Base-by-base conservation (phyloP, 148 eudicot genomes). In the Amaranthus palmeri region DNA sequence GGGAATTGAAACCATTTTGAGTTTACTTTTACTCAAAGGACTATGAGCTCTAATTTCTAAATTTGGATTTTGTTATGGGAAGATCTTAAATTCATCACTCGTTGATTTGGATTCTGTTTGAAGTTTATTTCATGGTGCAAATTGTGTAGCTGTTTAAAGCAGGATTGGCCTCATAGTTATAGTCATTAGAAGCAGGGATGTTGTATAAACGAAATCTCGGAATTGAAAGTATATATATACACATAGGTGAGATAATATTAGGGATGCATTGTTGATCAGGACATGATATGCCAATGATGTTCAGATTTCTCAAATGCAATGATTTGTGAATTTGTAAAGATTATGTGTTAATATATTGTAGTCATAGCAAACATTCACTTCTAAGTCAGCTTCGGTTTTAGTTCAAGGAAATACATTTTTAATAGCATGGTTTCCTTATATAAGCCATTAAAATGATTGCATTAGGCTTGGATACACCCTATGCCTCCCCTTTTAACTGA, bases 401-500 rank as follows among this genome's bases (percentile, higher is more conserved):
- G 54, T 10, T 70, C 6, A 45, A 41, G 9, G 36, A 17, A 5
- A 12, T 14, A 14, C 10, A 8, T 5, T 6, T 25, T 36, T 41
- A 4, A 18, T 8, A 5, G 15, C 65, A 45, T 48, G 45, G 4
- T 65, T 13, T 67, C n/a, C 57, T n/a, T 4, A 11, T 41, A n/a
- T 49, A 10, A 42, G 17, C 50, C 9, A 10, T 59, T 40, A 40
- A 17, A 25, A n/a, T 48, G 54, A 40, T 55, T 72, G 43, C 56
- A 54, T 14, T 48, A 49, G 18, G 52, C 49, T 70, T 43, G 70
- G 53, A 47, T 54, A 51, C 54, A 54, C 48, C 67, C 17, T 54
- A 48, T 41, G 63, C 66, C n/a, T n/a, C n/a, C n/a, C 18, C 62
- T 7, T 65, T 70, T 8, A 55, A 18, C 58, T 70, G 56, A 55